These are phyloP conservation scores for Leptographium radiaticola DNA, from an alignment of 2,329 filamentous ascomycete species.

Conservation along the genomic window DNA sequence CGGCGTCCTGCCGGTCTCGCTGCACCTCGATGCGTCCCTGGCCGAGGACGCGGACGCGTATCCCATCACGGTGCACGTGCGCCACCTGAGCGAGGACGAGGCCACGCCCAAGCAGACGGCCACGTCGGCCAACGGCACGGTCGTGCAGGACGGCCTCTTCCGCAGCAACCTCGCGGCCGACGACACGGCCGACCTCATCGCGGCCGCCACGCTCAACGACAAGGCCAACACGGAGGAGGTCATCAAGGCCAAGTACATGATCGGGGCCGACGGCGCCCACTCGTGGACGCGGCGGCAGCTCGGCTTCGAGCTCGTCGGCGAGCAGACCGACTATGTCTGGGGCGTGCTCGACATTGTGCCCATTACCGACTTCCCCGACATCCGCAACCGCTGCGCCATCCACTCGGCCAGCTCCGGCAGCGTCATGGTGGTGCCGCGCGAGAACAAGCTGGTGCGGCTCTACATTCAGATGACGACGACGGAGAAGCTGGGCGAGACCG, in stretches of 20 bases:
- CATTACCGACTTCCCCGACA: constrained; percentile 36
- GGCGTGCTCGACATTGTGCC: constrained; percentile 24
- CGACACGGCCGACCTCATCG: constrained; percentile 27
- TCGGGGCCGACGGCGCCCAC: constrained; percentile 57
- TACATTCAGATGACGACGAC: constrained; percentile 41
- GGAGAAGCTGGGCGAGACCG: constrained; percentile 12
- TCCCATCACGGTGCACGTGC: constrained; percentile 43
- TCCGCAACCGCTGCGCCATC: constrained; percentile 38
- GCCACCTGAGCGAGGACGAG: constrained; percentile 40
- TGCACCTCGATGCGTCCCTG: constrained; percentile 34
- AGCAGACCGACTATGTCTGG: constrained; percentile 33
- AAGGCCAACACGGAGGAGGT: constrained; percentile 23
- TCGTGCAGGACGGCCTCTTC: constrained; percentile 35
- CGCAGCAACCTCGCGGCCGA: constrained; percentile 35
- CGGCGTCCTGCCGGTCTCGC: constrained; percentile 37
- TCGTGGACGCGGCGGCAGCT: constrained; percentile 49
- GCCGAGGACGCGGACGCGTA: constrained; percentile 28
- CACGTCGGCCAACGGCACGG: constrained; percentile 17
- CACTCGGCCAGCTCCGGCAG: constrained; percentile 36
- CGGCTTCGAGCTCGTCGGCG: constrained; percentile 36
- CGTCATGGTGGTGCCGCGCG: constrained; percentile 46
- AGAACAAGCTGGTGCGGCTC: constrained; percentile 42
- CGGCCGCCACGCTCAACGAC: constrained; percentile 2
- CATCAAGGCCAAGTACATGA: constrained; percentile 47
- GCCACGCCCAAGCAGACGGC: constrained; percentile 26